These are phyloP conservation scores for Claviceps arundinis DNA, from an alignment of 2,329 filamentous ascomycete species.

Conservation along the genomic window DNA sequence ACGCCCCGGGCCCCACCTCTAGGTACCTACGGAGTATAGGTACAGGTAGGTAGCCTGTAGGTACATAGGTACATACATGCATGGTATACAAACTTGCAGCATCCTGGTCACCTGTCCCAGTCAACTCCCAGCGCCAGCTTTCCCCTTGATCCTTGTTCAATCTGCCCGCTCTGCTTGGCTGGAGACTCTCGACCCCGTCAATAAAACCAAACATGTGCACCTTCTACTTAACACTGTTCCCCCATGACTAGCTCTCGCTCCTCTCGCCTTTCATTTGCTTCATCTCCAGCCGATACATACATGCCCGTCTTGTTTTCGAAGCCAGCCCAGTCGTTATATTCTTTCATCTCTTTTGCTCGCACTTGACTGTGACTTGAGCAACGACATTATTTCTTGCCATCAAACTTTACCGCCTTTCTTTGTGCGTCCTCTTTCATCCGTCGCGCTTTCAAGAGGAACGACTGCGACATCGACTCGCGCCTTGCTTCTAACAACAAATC, in stretches of 20 bases:
- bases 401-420: not conserved
- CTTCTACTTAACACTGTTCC: not conserved
- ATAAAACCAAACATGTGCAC: not conserved
- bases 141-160: not conserved
- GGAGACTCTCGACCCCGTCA: not conserved
- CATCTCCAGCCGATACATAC: not conserved
- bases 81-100: no score
- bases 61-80: no score
- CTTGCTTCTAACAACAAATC: not conserved
- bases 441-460: not conserved
- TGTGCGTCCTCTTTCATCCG: no score
- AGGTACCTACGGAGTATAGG: no score
- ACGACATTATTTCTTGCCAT: not conserved
- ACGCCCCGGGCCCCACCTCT: no score
- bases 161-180: not conserved
- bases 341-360: not conserved
- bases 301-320: not conserved
- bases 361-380: not conserved
- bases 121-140: not conserved
- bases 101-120: no score
- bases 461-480: not conserved
- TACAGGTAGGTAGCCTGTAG: no score
- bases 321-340: not conserved
- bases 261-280: slow-evolving; percentile 1
- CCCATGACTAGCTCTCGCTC: not conserved